These are phyloP conservation scores for Reutealis trisperma DNA, from an alignment of 345 rosid species.

Conservation along the genomic window DNA sequence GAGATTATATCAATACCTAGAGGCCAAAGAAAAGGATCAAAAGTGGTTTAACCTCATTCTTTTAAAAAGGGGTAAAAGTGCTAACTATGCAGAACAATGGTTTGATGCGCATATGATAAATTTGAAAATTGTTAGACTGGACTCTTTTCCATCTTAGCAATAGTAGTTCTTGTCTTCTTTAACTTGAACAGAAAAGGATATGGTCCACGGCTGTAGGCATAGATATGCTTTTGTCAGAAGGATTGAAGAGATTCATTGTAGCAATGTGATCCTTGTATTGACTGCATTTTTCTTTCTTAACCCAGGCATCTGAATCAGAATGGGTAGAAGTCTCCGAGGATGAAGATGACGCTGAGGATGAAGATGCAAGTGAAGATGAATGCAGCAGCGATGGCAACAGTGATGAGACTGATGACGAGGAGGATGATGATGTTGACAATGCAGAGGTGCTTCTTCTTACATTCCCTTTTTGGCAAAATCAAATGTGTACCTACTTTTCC, in stretches of 20 bases:
- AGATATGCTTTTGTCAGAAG: not conserved
- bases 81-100: not conserved
- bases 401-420: slow-evolving; percentile 55
- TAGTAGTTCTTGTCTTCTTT: not conserved
- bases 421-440: slow-evolving; percentile 48
- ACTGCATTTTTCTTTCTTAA: slow-evolving; percentile 13
- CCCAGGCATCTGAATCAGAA: slow-evolving; percentile 84
- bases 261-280: slow-evolving; percentile 5
- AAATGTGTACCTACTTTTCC: not conserved
- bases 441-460: slow-evolving; percentile 40
- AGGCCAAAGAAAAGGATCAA: not conserved
- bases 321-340: slow-evolving; percentile 90
- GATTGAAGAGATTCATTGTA: not conserved
- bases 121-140: not conserved
- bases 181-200: not conserved
- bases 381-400: slow-evolving; percentile 49
- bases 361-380: slow-evolving; percentile 55
- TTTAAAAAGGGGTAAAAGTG: not conserved
- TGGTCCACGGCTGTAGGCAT: not conserved
- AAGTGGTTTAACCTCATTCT: not conserved
- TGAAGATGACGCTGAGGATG: slow-evolving; percentile 80
- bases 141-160: not conserved
- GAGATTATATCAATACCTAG: too few relatives aligned
- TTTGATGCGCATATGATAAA: too few relatives aligned
- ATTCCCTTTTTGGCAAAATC: slow-evolving; percentile 18